phyloP scores from a whole-genome alignment of 305 asterid genomes.

The Rubia balearica region DNA sequence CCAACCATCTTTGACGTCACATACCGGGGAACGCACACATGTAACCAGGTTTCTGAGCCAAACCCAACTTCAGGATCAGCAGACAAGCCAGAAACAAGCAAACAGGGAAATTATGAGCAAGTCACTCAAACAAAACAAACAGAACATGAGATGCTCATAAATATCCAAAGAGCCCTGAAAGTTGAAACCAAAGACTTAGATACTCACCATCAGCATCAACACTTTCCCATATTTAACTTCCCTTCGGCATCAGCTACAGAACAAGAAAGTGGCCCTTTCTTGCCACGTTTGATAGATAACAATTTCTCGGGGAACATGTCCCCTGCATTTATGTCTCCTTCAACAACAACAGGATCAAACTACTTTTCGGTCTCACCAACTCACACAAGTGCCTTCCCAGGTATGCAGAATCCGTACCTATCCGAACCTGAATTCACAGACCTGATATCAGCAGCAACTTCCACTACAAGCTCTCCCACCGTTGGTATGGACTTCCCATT shows the following conservation, averaged over 20 bases:
- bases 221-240: slow-evolving; percentile 21
- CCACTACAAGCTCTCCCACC: slow-evolving; percentile 28
- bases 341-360: slow-evolving; percentile 19
- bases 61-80: slow-evolving; percentile 18
- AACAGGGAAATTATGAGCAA: slow-evolving; percentile 16
- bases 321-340: slow-evolving; percentile 22
- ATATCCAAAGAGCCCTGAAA: slow-evolving; percentile 38
- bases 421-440: slow-evolving; percentile 28
- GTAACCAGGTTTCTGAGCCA: slow-evolving; percentile 28
- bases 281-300: slow-evolving; percentile 12
- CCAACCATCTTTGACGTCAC: slow-evolving; percentile 45
- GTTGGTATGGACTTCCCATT: slow-evolving; percentile 25
- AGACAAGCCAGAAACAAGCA: slow-evolving; percentile 26
- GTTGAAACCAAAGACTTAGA: slow-evolving; percentile 28
- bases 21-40: slow-evolving; percentile 60
- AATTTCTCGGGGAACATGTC: slow-evolving; percentile 19
- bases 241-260: slow-evolving; percentile 24
- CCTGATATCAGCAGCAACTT: slow-evolving; percentile 25
- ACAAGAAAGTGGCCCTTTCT: slow-evolving; percentile 22
- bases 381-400: slow-evolving; percentile 18
- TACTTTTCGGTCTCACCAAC: slow-evolving; percentile 23
- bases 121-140: slow-evolving; percentile 20
- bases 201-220: slow-evolving; percentile 18
- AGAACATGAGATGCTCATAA: slow-evolving; percentile 22
- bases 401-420: slow-evolving; percentile 16